A percentile compares a stretch with the other conserved stretches of the same genome.
Conservation (phyloP, 257 asterid species). For the Solanum clarkiae region DNA sequence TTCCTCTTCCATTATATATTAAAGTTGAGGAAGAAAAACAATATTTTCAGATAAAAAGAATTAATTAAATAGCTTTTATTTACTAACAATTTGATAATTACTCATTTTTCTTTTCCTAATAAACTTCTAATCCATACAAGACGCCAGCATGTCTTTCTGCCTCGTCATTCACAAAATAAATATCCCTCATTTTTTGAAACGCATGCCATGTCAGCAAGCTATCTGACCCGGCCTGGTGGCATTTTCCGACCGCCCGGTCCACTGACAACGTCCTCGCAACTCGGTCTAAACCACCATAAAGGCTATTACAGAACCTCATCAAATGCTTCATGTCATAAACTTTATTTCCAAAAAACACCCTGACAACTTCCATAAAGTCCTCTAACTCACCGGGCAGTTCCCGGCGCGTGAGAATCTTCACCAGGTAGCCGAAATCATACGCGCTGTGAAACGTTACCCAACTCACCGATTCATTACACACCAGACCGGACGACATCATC, state of each 20-base stretch:
- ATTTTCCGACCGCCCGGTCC: slow-evolving; percentile 34
- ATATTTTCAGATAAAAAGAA: background rate
- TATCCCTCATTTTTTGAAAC: slow-evolving; percentile 23
- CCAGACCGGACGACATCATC: slow-evolving; percentile 49
- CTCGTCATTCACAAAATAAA: background rate
- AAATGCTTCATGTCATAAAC: slow-evolving; percentile 51
- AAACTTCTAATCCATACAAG: slow-evolving; percentile 19
- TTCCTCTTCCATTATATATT: background rate
- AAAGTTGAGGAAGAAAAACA: background rate
- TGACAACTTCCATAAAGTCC: slow-evolving; percentile 29
- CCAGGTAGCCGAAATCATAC: slow-evolving; percentile 49
- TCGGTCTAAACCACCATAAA: slow-evolving; percentile 43
- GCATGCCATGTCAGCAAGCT: slow-evolving; percentile 54
- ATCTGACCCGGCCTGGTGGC: slow-evolving; percentile 60
- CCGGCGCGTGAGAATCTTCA: slow-evolving; percentile 44
- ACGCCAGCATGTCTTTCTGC: slow-evolving; percentile 14
- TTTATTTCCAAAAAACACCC: slow-evolving; percentile 22
- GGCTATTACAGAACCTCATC: slow-evolving; percentile 38
- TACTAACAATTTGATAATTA: background rate
- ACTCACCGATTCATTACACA: slow-evolving; percentile 32
- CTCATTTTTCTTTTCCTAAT: background rate
- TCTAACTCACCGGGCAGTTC: slow-evolving; percentile 25
- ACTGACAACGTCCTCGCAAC: slow-evolving; percentile 29
- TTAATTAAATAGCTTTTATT: background rate
- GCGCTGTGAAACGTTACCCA: slow-evolving; percentile 55